Base-by-base conservation (phyloP, 805 yeast genomes). In the Lachancea cidri region DNA sequence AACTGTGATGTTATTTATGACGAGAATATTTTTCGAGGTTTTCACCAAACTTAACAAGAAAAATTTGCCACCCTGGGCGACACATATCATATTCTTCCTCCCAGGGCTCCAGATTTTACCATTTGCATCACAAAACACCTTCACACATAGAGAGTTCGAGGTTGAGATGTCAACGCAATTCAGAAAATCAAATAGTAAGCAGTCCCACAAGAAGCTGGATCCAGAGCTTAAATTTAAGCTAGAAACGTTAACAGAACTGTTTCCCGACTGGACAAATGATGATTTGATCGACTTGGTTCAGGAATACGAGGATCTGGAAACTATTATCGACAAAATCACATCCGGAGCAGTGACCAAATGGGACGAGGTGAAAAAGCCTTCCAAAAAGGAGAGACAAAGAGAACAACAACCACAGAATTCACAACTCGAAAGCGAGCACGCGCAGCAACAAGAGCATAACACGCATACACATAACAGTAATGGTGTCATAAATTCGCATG, bases 181-280 rank as follows among this genome's bases (percentile, higher is more conserved):
- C 39, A 55, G 56, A 50, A 55, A 51, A 45, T 46, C 56, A 14
- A 42, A 38, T 32, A 46, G 44, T 41, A 41, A 43, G 45, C 50
- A 44, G 45, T 29, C 31, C 29, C 42, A 37, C 33, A 53, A 50
- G 36, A 63, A 60, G 46, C 43, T 57, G 36, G 57, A 52, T 41
- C 56, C 65, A 32, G 68, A 62, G 36, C 45, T 57, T 35, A 61
- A 61, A 44, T 53, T 53, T 41, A 69, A 74, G 60, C 69, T 77
- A 44, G 65, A 65, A 40, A 77, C 84, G 29, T 75, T 91, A 53
- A 64, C 73, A 38, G 98, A 91, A 66, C 73, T 93, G 71, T 89
- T 93, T 69, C 95, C 97, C 33, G 96, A 86, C 60, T 93, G 98
- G 98, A 76, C 85, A 36, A 71, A 74, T 41, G 95, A 85, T 20